Conservation (phyloP, 1,284 basidiomycete genomes). For the Grifola frondosa region DNA sequence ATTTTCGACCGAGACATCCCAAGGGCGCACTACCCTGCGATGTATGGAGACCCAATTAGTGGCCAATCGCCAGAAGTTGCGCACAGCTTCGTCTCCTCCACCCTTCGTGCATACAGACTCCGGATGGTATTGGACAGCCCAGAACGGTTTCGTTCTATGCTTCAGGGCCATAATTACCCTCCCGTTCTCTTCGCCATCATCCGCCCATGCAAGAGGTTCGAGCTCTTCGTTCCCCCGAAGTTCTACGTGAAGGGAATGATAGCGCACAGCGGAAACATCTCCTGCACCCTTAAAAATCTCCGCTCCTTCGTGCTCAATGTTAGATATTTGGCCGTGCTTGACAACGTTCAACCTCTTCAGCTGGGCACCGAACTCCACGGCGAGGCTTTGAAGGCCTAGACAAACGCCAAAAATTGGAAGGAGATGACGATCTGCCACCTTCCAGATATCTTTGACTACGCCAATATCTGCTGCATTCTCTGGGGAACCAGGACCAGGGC, state of each 20-base stretch:
- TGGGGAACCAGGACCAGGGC: slow-evolving; percentile 84
- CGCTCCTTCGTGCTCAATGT: slow-evolving; percentile 53
- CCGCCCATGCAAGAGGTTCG: slow-evolving; percentile 65
- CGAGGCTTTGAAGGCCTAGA: slow-evolving; percentile 90
- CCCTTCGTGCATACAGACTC: slow-evolving; percentile 73
- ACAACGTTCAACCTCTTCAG: slow-evolving; percentile 54
- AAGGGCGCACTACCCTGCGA: slow-evolving; percentile 39
- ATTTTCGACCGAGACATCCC: slow-evolving; percentile 38
- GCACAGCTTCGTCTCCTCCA: slow-evolving; percentile 62
- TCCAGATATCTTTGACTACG: slow-evolving; percentile 67
- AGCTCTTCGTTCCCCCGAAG: slow-evolving; percentile 45
- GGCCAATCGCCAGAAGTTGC: slow-evolving; percentile 72
- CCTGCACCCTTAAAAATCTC: slow-evolving; percentile 66
- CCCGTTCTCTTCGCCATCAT: slow-evolving; percentile 66
- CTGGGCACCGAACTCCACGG: slow-evolving; percentile 71
- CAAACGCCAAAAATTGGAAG: slow-evolving; percentile 88
- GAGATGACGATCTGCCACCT: slow-evolving; percentile 46
- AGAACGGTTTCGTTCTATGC: slow-evolving; percentile 74
- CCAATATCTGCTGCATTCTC: slow-evolving; percentile 62
- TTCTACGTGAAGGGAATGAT: slow-evolving; percentile 73
- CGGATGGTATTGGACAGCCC: slow-evolving; percentile 96
- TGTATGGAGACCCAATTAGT: slow-evolving; percentile 48
- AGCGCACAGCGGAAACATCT: slow-evolving; percentile 76
- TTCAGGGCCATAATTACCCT: slow-evolving; percentile 67
- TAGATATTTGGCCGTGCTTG: slow-evolving; percentile 82